Conservation (phyloP, 441 rosid species). For the Gossypium davidsonii region DNA sequence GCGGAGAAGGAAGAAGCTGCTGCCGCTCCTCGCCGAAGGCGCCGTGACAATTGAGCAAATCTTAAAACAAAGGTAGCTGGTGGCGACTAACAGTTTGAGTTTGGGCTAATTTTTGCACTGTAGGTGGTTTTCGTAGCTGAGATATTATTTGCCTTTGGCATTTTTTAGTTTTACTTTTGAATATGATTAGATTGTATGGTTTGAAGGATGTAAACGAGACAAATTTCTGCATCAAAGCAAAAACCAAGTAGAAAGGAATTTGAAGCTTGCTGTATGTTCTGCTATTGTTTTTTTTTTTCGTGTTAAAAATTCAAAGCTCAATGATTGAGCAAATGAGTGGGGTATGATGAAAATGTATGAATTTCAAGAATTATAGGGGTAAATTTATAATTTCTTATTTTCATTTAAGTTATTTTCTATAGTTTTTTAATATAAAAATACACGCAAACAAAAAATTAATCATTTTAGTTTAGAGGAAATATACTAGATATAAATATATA, state of each 20-base stretch:
- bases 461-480: neutral
- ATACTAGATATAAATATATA: neutral
- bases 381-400: too few species aligned
- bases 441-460: too few species aligned
- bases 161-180: constrained; percentile 17
- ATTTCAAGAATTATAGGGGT: neutral
- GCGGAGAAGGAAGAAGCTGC: constrained; percentile 41
- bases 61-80: neutral
- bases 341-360: neutral
- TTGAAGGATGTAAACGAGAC: constrained; percentile 37
- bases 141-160: constrained; percentile 18
- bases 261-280: neutral
- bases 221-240: constrained; percentile 2
- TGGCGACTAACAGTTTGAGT: constrained; percentile 12
- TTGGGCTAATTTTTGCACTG: constrained; percentile 29
- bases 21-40: constrained; percentile 60
- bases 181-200: constrained; percentile 8
- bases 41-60: constrained; percentile 46
- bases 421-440: too few species aligned
- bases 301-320: neutral
- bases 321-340: neutral
- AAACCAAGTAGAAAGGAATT: neutral
- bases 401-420: neutral
- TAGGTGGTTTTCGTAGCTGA: constrained; percentile 26
- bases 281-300: neutral